These are phyloP conservation scores for Leccinum fibrillosum DNA, from an alignment of 768 basidiomycete species.

Conservation along the genomic window DNA sequence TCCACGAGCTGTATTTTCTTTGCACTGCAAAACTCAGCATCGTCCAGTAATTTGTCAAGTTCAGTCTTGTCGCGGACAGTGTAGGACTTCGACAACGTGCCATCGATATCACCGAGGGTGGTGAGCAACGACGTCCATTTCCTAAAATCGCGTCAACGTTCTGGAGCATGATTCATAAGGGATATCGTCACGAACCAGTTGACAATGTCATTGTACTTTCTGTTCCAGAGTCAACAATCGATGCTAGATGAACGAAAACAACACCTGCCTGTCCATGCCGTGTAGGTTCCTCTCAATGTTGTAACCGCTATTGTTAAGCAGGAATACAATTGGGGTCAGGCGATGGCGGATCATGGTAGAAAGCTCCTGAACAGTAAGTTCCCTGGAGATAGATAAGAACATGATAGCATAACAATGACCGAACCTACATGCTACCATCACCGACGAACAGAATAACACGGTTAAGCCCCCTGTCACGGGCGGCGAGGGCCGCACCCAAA, in stretches of 20 bases:
- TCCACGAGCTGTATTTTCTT: slow-evolving; percentile 78
- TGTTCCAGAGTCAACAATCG: slow-evolving; percentile 19
- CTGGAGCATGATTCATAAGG: background rate
- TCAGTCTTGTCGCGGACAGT: slow-evolving; percentile 65
- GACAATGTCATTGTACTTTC: slow-evolving; percentile 84
- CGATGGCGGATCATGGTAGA: slow-evolving; percentile 76
- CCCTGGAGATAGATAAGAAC: slow-evolving; percentile 38
- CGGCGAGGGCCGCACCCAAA: slow-evolving; percentile 81
- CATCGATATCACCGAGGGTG: slow-evolving; percentile 50
- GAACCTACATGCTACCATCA: slow-evolving; percentile 71
- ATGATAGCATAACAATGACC: background rate
- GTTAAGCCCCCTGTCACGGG: slow-evolving; percentile 54
- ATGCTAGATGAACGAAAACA: background rate
- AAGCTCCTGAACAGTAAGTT: slow-evolving; percentile 78
- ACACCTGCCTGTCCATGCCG: slow-evolving; percentile 49
- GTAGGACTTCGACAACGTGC: slow-evolving; percentile 55
- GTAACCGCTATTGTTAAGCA: slow-evolving; percentile 80
- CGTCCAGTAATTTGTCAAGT: slow-evolving; percentile 63
- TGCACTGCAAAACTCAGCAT: slow-evolving; percentile 57
- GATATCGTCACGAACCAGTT: slow-evolving; percentile 48
- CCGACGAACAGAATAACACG: slow-evolving; percentile 84
- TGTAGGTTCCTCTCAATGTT: slow-evolving; percentile 84
- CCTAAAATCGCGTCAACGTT: slow-evolving; percentile 31
- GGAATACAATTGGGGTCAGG: slow-evolving; percentile 80
- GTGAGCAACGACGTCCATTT: slow-evolving; percentile 65